A percentile compares a stretch with the other conserved stretches of the same genome.
These are phyloP conservation scores for Lipomyces sp. DNA, from an alignment of 805 yeast species.

Conservation along the genomic window DNA sequence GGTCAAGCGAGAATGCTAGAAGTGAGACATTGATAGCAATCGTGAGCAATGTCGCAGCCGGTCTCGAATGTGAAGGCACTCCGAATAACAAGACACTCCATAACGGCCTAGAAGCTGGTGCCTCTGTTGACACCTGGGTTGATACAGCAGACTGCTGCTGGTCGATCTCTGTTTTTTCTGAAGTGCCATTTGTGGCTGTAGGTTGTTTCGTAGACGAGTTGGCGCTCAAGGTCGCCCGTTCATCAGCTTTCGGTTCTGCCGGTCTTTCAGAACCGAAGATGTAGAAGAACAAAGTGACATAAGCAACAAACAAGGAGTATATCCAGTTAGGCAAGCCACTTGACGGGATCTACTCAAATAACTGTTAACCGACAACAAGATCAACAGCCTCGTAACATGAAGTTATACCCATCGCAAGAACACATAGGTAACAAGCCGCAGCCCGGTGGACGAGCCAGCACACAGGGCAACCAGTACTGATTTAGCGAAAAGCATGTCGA, in stretches of 20 bases:
- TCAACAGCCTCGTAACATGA: background rate
- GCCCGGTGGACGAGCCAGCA: constrained; percentile 5
- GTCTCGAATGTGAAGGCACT: constrained; percentile 14
- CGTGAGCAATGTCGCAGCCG: constrained; percentile 11
- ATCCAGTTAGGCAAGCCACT: constrained; percentile 22
- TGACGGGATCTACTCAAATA: constrained; percentile 20
- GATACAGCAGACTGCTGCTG: background rate
- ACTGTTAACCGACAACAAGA: background rate
- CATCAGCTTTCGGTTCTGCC: background rate
- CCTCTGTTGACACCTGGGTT: background rate
- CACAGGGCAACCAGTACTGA: constrained; percentile 6
- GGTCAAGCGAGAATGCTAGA: constrained; percentile 21
- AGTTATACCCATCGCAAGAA: constrained; percentile 33
- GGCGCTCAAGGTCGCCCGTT: background rate
- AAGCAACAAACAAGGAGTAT: constrained; percentile 16
- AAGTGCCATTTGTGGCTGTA: constrained; percentile 1
- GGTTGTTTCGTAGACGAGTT: background rate
- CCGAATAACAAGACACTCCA: constrained; percentile 19
- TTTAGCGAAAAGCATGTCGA: constrained; percentile 2
- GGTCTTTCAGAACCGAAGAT: background rate
- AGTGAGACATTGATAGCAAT: constrained; percentile 20
- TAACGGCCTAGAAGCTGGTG: background rate
- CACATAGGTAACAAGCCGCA: constrained; percentile 24
- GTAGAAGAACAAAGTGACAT: constrained; percentile 21
- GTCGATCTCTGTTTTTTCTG: background rate